Evolutionary conservation across 176 grass and related monocot genomes (phyloP), one percentile per base, ranked within the genome.

Genomic region (Oryza longistaminata): DNA sequence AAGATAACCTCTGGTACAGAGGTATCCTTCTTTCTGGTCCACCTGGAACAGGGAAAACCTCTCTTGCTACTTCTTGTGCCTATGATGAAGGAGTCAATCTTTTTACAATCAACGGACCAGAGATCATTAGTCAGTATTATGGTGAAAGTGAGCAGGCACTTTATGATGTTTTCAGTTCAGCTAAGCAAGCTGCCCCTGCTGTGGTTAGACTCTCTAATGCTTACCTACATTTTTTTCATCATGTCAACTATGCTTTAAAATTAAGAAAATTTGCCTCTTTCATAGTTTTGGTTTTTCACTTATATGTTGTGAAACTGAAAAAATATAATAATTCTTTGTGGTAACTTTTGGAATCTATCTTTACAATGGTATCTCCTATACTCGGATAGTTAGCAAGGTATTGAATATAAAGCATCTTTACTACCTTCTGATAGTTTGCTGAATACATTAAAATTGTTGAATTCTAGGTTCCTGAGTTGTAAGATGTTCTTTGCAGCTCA

Each of bases 21-120:
- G 95, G 95, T 35, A 60, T 98, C 79, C 92, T 98, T 82, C 89
- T 98, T 83, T 82, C 93, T 81, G 95, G 95, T 65, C 93, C 95
- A 68, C 91, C 95, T 91, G 95, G 95, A 82, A 98, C 95, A 87
- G 95, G 95, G 77, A 95, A 98, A 83, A 98, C 93, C 77, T 95
- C 91, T 81, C 87, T 98, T 58, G 93, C 91, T 85, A 85, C 71
- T 87, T 84, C 68, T 40, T 98, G 96, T 89, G 93, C 91, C 64
- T 70, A 89, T 89, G 84, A 89, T 80, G 64, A 67, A 69, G 85
- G 87, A 77, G 87, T 64, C 55, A 91, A 79, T 37, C 87, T 98
- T 72, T 98, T 93, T 71, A 84, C 87, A 85, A 87, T 95, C 65
- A 98, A 93, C 58, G 96, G 93, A 74, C 93, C 96, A 78, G 93